Base-by-base conservation (phyloP, 1,284 basidiomycete species). In the Veloboletus limbatus region DNA sequence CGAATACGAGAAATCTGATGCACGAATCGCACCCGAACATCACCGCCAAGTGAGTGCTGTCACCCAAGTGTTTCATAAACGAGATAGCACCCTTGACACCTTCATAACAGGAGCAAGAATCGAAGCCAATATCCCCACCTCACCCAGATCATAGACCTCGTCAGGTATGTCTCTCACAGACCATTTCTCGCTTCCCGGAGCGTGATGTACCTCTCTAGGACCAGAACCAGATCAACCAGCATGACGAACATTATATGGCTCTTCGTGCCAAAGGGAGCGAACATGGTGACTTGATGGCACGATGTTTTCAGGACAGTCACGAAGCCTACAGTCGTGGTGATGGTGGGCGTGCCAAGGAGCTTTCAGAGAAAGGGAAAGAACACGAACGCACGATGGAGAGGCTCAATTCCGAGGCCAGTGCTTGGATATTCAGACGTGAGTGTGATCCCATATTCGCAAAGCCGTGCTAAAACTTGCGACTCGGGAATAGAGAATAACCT, bases 381-480 rank as follows among this genome's bases (percentile, higher is more conserved):
- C 90, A 96, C 66, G 83, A 94, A 68, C 62, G 69, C 11, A 78
- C 82, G 60, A 94, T 94, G 86, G 85, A 91, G 54, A 67, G 77
- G 39, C 69, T 95, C 54, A 95, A 99, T 66, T 77, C 77, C 52
- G 72, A 97, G 67, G 97, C 96, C 1, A 83, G 85, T 47, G 80
- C 87, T 43, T 96, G 91, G 90, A 97, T 98, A 55, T 98, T 86
- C 65, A 69, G 72, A 48, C 82, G 91, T 92, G 55, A 52, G 69
- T 45, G 30, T 11, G 39, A 14, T 32, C 6, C 21, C 16, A 43
- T 25, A 14, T 35, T 21, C 4, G 24, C 18, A 9, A 26, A 22
- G 14, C 24, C 25, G 10, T 20, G 38, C 34, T 45, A 18, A 14
- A 48, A 14, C 16, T 25, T 8, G 33, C 31, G 25, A 39, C 50